Evolutionary conservation across 2,329 filamentous ascomycete species (phyloP), one percentile per base, ranked within the genome.

Genomic region (Phaeosphaeria sp.): DNA sequence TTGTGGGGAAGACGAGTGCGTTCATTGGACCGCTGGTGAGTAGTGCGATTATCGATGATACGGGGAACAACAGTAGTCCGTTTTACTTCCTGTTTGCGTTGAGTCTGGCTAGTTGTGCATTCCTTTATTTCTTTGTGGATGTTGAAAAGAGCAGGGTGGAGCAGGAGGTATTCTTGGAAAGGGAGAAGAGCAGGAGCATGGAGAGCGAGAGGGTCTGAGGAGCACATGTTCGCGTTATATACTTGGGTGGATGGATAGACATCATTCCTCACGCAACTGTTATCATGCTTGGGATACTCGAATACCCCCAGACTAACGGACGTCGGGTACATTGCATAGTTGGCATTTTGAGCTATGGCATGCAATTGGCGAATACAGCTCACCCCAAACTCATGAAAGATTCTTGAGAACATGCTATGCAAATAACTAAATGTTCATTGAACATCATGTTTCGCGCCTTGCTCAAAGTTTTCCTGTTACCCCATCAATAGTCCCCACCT

Each of bases 21-120:
- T 90, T 90, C 64, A 89, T 91, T 54, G 88, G 88, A 0, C 89
- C 88, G 0, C 77, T 91, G 24, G 87, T 91, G n/a, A 87, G 84
- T 55, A 86, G 83, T 60, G 88, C 88, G 6, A 91, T 91, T 56
- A 89, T 91, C 55, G 87, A 90, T 68, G 84, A 84, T 0, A 82
- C 81, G 6, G 81, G 74, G 2, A 84, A 89, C 66, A 84, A 85
- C 52, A 86, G 81, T 24, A 84, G 83, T 7, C 87, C 88, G 0
- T 91, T 90, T 59, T 90, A 89, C 65, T 90, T 90, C 56, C 67
- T 90, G 60, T 68, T 69, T 42, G 63, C 66, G n/a, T 40, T 72
- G 50, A 70, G 67, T 40, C 17, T 69, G 24, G 64, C 59, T 1
- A 68, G 67, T 22, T 66, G 63, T 39, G 59, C 59, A 6, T 66